phyloP scores from a whole-genome alignment of 148 eudicot genomes.

The Dysphania ambrosioides region DNA sequence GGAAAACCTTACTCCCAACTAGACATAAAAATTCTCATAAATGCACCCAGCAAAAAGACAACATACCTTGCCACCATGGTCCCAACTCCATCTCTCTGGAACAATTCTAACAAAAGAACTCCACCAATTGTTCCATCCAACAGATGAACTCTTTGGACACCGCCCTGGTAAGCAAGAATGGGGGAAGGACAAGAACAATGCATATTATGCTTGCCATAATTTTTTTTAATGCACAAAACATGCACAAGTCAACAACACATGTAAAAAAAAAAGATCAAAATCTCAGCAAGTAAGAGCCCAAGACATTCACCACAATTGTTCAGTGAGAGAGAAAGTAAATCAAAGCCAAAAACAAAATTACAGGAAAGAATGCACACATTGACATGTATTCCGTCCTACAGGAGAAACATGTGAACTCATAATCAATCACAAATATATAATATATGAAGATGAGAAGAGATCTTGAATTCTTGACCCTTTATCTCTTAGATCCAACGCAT shows the following conservation, averaged over 20 bases:
- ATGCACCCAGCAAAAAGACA: slow-evolving; percentile 7
- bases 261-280: neutral
- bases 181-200: neutral
- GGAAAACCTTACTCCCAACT: neutral
- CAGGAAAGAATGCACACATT: neutral
- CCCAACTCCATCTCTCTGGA: slow-evolving; percentile 92
- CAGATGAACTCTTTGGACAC: slow-evolving; percentile 92
- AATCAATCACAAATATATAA: neutral
- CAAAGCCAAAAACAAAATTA: neutral
- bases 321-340: neutral
- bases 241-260: too few species aligned
- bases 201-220: neutral
- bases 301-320: neutral
- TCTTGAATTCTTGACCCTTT: too few species aligned
- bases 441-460: too few species aligned
- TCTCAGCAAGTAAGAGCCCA: neutral
- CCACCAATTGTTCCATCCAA: slow-evolving; percentile 85
- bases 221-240: slow-evolving; percentile 7
- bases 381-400: neutral
- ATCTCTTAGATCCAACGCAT: too few species aligned
- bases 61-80: slow-evolving; percentile 94
- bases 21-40: neutral
- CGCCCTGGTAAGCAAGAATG: slow-evolving; percentile 54
- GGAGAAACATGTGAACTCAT: neutral
- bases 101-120: slow-evolving; percentile 76